Evolutionary conservation across 495 filamentous ascomycete genomes (phyloP).

Genomic region (Wilcoxina mikolae): DNA sequence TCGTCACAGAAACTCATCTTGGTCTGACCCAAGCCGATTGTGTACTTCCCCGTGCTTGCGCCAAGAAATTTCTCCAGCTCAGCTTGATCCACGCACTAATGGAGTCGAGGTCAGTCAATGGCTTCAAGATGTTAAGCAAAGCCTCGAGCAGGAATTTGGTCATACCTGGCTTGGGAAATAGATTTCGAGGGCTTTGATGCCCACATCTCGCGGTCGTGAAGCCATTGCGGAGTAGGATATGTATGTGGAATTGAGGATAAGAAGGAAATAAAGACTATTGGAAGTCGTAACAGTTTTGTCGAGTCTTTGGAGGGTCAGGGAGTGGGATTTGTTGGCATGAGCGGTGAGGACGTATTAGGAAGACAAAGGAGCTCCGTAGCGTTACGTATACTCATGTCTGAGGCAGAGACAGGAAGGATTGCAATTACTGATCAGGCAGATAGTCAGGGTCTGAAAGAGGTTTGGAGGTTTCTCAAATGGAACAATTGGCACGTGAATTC

Average conservation of each 20-base stretch:
- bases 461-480: too few species aligned
- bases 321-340: too few species aligned
- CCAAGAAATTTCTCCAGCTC: constrained; percentile 98
- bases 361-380: too few species aligned
- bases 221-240: constrained; percentile 48
- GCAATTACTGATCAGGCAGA: too few species aligned
- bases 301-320: too few species aligned
- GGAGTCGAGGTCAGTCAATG: neutral
- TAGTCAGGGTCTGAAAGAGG: too few species aligned
- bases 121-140: neutral
- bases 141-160: constrained; percentile 8
- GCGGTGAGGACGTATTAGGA: too few species aligned
- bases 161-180: constrained; percentile 93
- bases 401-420: too few species aligned
- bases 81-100: constrained; percentile 88
- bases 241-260: neutral
- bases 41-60: constrained; percentile 88
- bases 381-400: too few species aligned
- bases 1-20: constrained; percentile 99
- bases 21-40: constrained; percentile 96
- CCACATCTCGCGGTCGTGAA: constrained; percentile 82
- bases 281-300: too few species aligned
- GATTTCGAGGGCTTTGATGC: constrained; percentile 99
- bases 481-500: too few species aligned
- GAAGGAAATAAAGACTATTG: neutral